A percentile compares a stretch with the other conserved stretches of the same genome.
phyloP scores from a whole-genome alignment of 1,284 basidiomycete genomes.

The Cutaneotrichosporon curvatum region DNA sequence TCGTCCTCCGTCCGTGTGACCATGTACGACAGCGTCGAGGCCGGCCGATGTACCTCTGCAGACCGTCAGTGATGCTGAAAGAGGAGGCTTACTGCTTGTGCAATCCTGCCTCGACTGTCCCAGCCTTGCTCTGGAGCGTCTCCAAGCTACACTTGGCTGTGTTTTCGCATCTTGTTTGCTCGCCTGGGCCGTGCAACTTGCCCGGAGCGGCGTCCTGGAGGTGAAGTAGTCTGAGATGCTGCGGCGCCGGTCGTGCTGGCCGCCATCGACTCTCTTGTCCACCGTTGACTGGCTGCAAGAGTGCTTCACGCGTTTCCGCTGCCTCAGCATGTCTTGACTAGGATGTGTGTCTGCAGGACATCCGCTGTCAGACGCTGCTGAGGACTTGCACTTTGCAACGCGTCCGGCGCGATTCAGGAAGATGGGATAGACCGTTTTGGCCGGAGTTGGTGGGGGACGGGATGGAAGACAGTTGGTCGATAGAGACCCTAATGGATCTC shows the following conservation, averaged over 20 bases:
- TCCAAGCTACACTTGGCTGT: too few species aligned
- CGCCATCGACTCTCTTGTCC: background rate
- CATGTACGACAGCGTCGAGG: constrained; percentile 16
- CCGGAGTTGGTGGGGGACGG: background rate
- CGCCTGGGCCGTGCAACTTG: background rate
- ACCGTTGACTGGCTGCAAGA: too few species aligned
- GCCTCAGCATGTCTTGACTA: too few species aligned
- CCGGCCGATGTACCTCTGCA: background rate
- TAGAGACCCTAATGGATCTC: background rate
- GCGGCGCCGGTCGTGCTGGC: background rate
- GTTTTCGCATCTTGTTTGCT: too few species aligned
- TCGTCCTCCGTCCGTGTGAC: constrained; percentile 15
- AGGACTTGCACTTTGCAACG: too few species aligned
- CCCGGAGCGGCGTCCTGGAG: background rate
- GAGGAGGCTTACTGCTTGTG: too few species aligned
- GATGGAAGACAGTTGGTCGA: background rate
- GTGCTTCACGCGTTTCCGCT: too few species aligned
- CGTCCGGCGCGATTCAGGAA: background rate
- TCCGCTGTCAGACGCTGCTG: too few species aligned
- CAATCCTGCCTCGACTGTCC: too few species aligned
- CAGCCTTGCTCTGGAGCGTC: too few species aligned
- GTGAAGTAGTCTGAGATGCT: constrained; percentile 4
- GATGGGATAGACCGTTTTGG: constrained; percentile 8
- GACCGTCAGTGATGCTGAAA: too few species aligned
- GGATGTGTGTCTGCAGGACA: too few species aligned